A percentile compares a stretch with the other conserved stretches of the same genome.
These are phyloP conservation scores for Chalaropsis ovoidea DNA, from an alignment of 2,329 filamentous ascomycete species.

Conservation along the genomic window DNA sequence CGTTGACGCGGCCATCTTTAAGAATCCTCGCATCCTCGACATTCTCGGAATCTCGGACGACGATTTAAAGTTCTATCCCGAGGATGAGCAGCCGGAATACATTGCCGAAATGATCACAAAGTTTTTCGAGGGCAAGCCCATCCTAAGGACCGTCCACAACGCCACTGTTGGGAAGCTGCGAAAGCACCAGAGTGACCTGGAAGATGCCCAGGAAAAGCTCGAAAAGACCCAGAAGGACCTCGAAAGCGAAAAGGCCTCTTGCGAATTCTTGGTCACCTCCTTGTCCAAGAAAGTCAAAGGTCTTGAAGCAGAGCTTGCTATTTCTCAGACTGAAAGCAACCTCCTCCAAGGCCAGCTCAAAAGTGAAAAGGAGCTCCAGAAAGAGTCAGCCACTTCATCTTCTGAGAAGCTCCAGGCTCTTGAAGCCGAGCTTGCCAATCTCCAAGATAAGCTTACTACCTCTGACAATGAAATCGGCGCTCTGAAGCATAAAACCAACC, in stretches of 20 bases:
- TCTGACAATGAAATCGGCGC: not conserved
- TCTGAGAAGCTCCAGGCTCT: not conserved
- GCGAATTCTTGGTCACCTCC: not conserved
- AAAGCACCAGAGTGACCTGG: not conserved
- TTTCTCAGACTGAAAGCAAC: not conserved
- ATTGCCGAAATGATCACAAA: not conserved
- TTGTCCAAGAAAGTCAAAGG: not conserved
- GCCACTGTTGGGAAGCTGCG: not conserved
- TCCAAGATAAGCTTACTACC: too few relatives aligned
- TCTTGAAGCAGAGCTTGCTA: not conserved
- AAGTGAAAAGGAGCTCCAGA: not conserved
- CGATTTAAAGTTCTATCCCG: not conserved
- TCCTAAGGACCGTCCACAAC: not conserved
- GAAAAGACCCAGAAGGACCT: constrained; percentile 7
- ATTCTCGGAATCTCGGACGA: not conserved
- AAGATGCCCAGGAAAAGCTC: not conserved
- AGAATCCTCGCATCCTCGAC: not conserved
- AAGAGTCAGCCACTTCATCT: not conserved
- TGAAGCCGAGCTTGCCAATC: not conserved
- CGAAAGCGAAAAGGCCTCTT: not conserved
- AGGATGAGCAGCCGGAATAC: not conserved
- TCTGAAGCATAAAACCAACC: not conserved
- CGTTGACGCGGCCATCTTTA: not conserved
- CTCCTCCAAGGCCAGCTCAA: not conserved
- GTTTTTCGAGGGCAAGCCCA: not conserved